Percentiles rank a stretch among this genome's conserved stretches.
Evolutionary conservation across 257 asterid species (phyloP).

Genomic region (Penstemon newberryi): DNA sequence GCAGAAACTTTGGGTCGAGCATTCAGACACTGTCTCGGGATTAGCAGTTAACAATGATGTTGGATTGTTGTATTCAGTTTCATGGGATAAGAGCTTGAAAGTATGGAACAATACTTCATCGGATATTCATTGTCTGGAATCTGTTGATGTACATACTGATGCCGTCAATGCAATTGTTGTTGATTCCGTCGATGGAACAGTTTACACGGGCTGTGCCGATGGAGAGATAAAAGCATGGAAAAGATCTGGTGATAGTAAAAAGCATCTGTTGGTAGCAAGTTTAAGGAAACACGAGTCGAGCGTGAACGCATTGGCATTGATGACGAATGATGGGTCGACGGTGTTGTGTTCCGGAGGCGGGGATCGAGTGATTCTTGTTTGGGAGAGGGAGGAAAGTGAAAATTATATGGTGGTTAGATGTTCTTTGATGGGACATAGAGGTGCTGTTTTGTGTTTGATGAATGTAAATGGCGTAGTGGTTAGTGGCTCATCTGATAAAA

Average conservation of each 20-base stretch:
- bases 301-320: constrained; percentile 52
- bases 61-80: constrained; percentile 45
- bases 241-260: not conserved
- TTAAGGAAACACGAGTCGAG: constrained; percentile 40
- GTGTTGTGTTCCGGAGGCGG: constrained; percentile 52
- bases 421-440: constrained; percentile 49
- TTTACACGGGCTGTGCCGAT: constrained; percentile 59
- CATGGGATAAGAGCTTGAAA: constrained; percentile 64
- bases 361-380: constrained; percentile 37
- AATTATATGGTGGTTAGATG: constrained; percentile 24
- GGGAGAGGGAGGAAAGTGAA: constrained; percentile 33
- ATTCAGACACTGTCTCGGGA: constrained; percentile 51
- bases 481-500: constrained; percentile 61
- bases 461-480: constrained; percentile 39
- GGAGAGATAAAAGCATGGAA: constrained; percentile 53
- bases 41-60: constrained; percentile 29
- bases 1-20: constrained; percentile 57
- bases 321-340: constrained; percentile 31
- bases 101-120: constrained; percentile 44
- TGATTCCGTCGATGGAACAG: constrained; percentile 23
- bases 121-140: constrained; percentile 38
- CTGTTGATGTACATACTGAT: constrained; percentile 52
- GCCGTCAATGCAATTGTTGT: constrained; percentile 52
- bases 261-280: constrained; percentile 8
- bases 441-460: constrained; percentile 45